Evolutionary conservation across 1,284 basidiomycete species (phyloP).

Genomic region (Lignosus rhinocerotis): DNA sequence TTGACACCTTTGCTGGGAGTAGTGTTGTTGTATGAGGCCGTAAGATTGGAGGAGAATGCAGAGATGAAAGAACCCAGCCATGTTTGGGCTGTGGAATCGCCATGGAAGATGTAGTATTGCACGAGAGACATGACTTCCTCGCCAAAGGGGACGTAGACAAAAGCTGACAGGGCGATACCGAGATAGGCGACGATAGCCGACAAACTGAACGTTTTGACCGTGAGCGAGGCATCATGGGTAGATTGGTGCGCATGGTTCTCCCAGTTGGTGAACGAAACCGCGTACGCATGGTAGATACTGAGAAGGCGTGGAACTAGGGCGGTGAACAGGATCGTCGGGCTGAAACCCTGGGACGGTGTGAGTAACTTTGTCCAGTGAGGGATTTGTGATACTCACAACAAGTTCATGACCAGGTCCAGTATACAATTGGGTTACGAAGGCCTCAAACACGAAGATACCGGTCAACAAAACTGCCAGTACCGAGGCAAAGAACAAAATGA

Average conservation of each 20-base stretch:
- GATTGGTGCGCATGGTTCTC: constrained; percentile 89
- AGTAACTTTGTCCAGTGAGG: not conserved
- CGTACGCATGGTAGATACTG: constrained; percentile 73
- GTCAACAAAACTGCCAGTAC: constrained; percentile 74
- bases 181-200: constrained; percentile 90
- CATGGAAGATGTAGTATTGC: constrained; percentile 41
- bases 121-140: constrained; percentile 72
- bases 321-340: constrained; percentile 85
- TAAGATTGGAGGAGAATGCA: constrained; percentile 21
- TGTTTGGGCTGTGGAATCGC: constrained; percentile 15
- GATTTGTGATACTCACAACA: constrained; percentile 51
- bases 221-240: constrained; percentile 77
- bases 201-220: constrained; percentile 90
- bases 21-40: constrained; percentile 19
- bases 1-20: constrained; percentile 2
- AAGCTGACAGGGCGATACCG: constrained; percentile 82
- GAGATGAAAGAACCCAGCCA: constrained; percentile 27
- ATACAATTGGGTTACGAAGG: constrained; percentile 85
- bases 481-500: constrained; percentile 76
- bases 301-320: constrained; percentile 84
- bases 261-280: constrained; percentile 78
- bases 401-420: constrained; percentile 81
- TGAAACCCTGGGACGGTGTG: constrained; percentile 54
- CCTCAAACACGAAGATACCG: constrained; percentile 84
- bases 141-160: constrained; percentile 92